Base-by-base conservation (phyloP, 108 stramenopile species). In the Parmales sp. region DNA sequence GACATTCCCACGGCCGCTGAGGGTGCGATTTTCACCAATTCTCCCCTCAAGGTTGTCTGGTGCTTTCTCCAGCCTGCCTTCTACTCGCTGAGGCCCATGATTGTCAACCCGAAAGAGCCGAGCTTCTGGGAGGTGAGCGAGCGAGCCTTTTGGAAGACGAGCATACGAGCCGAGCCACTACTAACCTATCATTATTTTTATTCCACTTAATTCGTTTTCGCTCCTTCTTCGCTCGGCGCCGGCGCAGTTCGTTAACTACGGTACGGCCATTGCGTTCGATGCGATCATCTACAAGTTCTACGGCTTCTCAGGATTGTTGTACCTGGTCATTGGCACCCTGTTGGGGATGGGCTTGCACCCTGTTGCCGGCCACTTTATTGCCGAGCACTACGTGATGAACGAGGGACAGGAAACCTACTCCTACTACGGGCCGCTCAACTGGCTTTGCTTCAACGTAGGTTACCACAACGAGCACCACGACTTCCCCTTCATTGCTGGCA, bases 391-490 rank as follows among this genome's bases (percentile, higher is more conserved):
- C 73, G 80, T 85, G 23, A 83, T 95, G 67, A 74, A 74, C 66
- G 71, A 81, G 29, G 89, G 89, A 28, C 84, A 90, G 48, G 96
- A 97, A 72, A 88, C 88, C 23, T 95, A 90, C 75, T 78, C 76
- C 37, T 89, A 89, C 74, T 97, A 97, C 70, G 96, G 96, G 45
- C 83, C 80, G 8, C 76, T 94, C 22, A 97, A 97, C 78, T 84
- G 77, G 65, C 78, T 97, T 50, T 81, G 87, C 65, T 94, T 89
- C 75, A 94, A 95, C 71, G 96, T 94, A 29, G 95, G 96, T 5
- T 95, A 93, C 69, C 96, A 97, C 80, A 95, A 95, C 74, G 94
- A 95, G 71, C 96, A 97, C 72, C 96, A 97, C 68, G 96, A 97
- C 71, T 93, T 97, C 72, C 89, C 93, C 39, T 76, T 82, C 25